Evolutionary conservation across 306 rosid genomes (phyloP), one percentile per base, ranked within the genome.

Genomic region (Begonia loranthoides): DNA sequence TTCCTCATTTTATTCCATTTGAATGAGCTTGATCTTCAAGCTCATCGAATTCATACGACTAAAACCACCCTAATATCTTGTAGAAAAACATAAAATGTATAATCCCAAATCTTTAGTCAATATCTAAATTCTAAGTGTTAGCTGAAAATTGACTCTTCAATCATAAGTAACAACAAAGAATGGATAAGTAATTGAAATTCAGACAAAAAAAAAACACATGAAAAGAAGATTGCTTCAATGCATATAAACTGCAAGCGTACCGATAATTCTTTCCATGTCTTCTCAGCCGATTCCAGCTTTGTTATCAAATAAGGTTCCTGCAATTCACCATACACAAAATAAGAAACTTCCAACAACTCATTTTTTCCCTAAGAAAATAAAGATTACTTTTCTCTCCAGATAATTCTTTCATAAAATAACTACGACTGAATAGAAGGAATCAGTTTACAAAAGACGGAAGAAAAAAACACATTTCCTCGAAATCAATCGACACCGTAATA

Each of bases 241-340:
- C 16, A 15, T 45, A 52, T 45, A 21, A 6, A 24, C 59, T 36
- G 24, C 15, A 16, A 13, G 28, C 61, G 63, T 75, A 90, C 99
- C 81, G 95, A 86, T 71, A 90, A 70, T 6, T 90, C 99, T 64
- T 78, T 78, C 99, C 99, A 90, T 3, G 94, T 90, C 55, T 86
- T 90, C 86, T 86, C 88, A 0, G 99, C 92, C 11, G 99, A 90
- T 12, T 90, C 88, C 47, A 90, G 83, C 79, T 90, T 90, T 50
- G 73, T 65, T 52, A 86, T 78, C 65, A 90, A 62, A 76, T 80
- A 76, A 28, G 99, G 99, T 66, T 81, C 95, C 97, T 89, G 66
- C 15, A 68, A 70, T 47, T 69, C 58, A 60, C 6, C 50, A 54
- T 41, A 57, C 52, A 57, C 3, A 49, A 46, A 12, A 58, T 10